phyloP scores from a whole-genome alignment of 2,329 filamentous ascomycete genomes.

The Monosporascus ibericus region DNA sequence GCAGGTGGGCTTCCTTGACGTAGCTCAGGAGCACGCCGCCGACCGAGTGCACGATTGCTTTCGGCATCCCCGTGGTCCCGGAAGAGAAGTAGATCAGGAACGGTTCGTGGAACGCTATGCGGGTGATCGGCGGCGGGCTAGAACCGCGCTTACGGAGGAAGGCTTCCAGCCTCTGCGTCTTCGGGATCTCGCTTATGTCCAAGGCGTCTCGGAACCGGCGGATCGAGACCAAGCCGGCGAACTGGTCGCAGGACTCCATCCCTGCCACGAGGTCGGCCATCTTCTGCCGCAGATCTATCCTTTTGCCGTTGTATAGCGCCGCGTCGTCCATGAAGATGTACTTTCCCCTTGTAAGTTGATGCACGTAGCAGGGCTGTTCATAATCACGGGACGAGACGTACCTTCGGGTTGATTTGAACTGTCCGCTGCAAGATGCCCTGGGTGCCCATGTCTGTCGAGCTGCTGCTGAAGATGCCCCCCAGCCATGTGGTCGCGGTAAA shows the following conservation, averaged over 20 bases:
- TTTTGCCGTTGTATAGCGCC: slow-evolving; percentile 73
- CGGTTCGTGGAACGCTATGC: slow-evolving; percentile 65
- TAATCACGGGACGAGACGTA: slow-evolving; percentile 18
- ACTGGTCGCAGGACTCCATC: slow-evolving; percentile 53
- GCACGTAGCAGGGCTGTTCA: background rate
- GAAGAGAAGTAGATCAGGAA: slow-evolving; percentile 74
- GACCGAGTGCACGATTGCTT: slow-evolving; percentile 76
- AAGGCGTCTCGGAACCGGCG: slow-evolving; percentile 56
- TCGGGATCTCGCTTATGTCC: slow-evolving; percentile 50
- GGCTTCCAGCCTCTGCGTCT: slow-evolving; percentile 35
- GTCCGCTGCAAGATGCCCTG: slow-evolving; percentile 70
- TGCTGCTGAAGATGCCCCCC: slow-evolving; percentile 70
- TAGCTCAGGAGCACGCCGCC: slow-evolving; percentile 54
- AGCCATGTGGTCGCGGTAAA: slow-evolving; percentile 65
- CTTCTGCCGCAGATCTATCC: slow-evolving; percentile 64
- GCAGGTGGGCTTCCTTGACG: slow-evolving; percentile 53
- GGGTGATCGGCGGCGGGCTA: slow-evolving; percentile 45
- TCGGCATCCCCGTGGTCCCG: slow-evolving; percentile 77
- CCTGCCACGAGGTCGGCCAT: slow-evolving; percentile 61
- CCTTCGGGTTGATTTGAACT: slow-evolving; percentile 67
- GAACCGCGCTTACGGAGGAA: slow-evolving; percentile 35
- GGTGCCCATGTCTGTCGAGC: slow-evolving; percentile 77
- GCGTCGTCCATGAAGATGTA: slow-evolving; percentile 81
- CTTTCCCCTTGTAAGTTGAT: slow-evolving; percentile 17
- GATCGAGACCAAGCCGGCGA: slow-evolving; percentile 59